Base-by-base conservation (phyloP, 805 yeast species). In the Scheffersomyces amazonensis region DNA sequence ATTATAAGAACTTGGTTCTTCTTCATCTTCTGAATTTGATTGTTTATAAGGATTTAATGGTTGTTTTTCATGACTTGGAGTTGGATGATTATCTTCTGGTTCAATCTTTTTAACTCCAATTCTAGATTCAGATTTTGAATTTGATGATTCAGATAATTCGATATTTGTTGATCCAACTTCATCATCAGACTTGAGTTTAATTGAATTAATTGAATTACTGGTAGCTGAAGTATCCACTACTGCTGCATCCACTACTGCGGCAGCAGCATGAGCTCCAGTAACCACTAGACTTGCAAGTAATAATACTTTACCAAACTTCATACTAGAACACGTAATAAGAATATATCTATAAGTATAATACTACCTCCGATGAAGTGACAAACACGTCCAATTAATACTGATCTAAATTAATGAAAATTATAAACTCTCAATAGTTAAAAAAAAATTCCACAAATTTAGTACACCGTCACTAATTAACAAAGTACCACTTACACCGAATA, bases 61-160 rank as follows among this genome's bases (percentile, higher is more conserved):
- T 9, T 22, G 41, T 35, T 58, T 58, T 16, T 44, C 39, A 22
- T 47, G 42, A 3, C 35, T 30, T 5, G 62, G 54, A 9, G 60
- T 50, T n/a, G 64, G 64, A n/a, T 46, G 43, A 42, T 60, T 55
- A 36, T 61, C 65, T 16, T 46, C 58, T 15, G 48, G 59, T 11
- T 46, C 52, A 13, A 60, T 21, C 7, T 34, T 33, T 18, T 50
- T 45, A 16, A 57, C 55, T 15, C 53, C 52, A 21, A 60, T 35
- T 29, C 42, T 52, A 24, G 39, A 25, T 5, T 35, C 28, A 15
- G 42, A 22, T 22, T 23, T 38, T 7, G 28, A 32, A 3, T 21
- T 24, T 7, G 25, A 10, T n/a, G 12, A 29, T 6, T 27, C 19
- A 4, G 32, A 29, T 7, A 24, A 13, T 17, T 25, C 36, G 6